Percentiles rank a stretch among this genome's conserved stretches.
Conservation (phyloP, 257 asterid genomes). For the Salvia splendens region DNA sequence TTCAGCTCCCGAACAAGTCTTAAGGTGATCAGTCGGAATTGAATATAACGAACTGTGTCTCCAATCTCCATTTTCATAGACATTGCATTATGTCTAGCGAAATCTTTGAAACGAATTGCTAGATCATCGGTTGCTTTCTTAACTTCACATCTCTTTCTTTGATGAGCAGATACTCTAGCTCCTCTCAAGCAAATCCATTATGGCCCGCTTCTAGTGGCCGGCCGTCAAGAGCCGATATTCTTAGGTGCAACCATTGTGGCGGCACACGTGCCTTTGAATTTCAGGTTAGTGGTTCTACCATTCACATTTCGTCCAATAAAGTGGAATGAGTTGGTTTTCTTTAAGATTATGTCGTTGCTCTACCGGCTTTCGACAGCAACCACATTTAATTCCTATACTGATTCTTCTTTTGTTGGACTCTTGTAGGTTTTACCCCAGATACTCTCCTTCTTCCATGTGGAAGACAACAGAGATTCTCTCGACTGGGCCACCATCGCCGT, state of each 20-base stretch:
- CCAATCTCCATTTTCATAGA: not conserved
- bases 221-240: constrained; percentile 68
- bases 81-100: not conserved
- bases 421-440: constrained; percentile 81
- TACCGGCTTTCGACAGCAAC: not conserved
- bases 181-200: constrained; percentile 69
- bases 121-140: not conserved
- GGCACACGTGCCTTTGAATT: constrained; percentile 66
- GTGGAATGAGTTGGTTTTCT: not conserved
- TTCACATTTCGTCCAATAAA: not conserved
- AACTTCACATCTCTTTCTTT: constrained; percentile 1
- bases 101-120: constrained; percentile 25
- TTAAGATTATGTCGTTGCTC: not conserved
- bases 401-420: constrained; percentile 12
- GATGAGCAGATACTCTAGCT: constrained; percentile 64
- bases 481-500: constrained; percentile 91
- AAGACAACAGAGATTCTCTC: constrained; percentile 63
- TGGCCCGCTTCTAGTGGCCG: constrained; percentile 86
- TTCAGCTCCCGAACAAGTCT: constrained; percentile 73
- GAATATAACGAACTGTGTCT: constrained; percentile 22
- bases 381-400: not conserved
- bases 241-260: constrained; percentile 70
- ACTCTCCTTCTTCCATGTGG: constrained; percentile 75
- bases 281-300: constrained; percentile 53
- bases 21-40: constrained; percentile 56